These are phyloP conservation scores for Pichia terricola DNA, from an alignment of 1,139 yeast genomes.

Conservation along the genomic window DNA sequence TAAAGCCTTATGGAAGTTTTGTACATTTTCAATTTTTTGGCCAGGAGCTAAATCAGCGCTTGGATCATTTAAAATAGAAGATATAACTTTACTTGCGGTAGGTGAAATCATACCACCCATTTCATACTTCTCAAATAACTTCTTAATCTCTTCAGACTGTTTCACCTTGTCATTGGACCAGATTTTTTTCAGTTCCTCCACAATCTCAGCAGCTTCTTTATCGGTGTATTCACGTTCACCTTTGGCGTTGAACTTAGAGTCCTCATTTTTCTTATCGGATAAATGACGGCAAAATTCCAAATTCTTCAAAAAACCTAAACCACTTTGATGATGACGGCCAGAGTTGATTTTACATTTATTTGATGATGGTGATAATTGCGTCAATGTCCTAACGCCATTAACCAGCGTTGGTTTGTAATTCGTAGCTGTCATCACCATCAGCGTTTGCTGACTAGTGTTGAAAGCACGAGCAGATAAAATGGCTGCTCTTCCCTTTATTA, in stretches of 20 bases:
- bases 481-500: too few species aligned
- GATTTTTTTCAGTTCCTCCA: slow-evolving; percentile 18
- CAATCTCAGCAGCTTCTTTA: slow-evolving; percentile 20
- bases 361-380: too few species aligned
- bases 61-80: slow-evolving; percentile 19
- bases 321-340: too few species aligned
- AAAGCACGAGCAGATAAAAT: too few species aligned
- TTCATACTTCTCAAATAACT: slow-evolving; percentile 20
- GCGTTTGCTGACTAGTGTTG: too few species aligned
- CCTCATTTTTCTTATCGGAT: not conserved
- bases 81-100: slow-evolving; percentile 21
- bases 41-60: slow-evolving; percentile 18
- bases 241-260: slow-evolving; percentile 9
- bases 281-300: too few species aligned
- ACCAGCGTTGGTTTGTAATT: too few species aligned
- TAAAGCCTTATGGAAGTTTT: slow-evolving; percentile 22
- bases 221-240: slow-evolving; percentile 21
- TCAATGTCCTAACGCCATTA: too few species aligned
- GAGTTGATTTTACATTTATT: too few species aligned
- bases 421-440: too few species aligned
- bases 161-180: slow-evolving; percentile 19
- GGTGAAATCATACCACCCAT: slow-evolving; percentile 25
- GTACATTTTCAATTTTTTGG: slow-evolving; percentile 23
- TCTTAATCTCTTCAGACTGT: slow-evolving; percentile 14
- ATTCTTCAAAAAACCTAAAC: too few species aligned